Conservation (phyloP, 1,284 basidiomycete species). For the Cryptococcus sp. region DNA sequence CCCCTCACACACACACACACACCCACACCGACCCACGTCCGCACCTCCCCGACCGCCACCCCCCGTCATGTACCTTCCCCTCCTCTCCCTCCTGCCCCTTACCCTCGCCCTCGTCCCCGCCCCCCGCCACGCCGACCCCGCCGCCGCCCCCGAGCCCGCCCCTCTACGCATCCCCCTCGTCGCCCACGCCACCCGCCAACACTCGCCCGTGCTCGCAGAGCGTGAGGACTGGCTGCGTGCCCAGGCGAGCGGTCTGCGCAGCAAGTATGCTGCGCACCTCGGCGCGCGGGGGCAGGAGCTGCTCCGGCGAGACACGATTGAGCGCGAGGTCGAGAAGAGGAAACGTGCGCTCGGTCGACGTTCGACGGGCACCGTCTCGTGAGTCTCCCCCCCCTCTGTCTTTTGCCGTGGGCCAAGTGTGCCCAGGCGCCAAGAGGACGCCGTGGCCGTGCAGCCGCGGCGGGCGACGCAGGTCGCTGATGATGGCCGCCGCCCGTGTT, state of each 20-base stretch:
- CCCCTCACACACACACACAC: not conserved
- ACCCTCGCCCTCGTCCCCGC: conserved; percentile 6
- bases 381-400: conserved; percentile 1
- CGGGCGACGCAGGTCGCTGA: not conserved
- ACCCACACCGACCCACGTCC: not conserved
- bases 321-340: conserved; percentile 15
- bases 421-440: not conserved
- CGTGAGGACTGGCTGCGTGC: conserved; percentile 33
- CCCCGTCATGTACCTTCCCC: not conserved
- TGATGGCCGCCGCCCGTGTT: not conserved
- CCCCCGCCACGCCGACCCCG: not conserved
- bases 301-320: conserved; percentile 19
- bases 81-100: conserved; percentile 4
- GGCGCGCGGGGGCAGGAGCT: conserved; percentile 22
- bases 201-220: conserved; percentile 27
- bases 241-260: conserved; percentile 30
- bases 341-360: conserved; percentile 12
- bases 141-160: not conserved
- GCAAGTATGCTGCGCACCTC: conserved; percentile 36
- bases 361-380: conserved; percentile 18
- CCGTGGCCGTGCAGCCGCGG: not conserved
- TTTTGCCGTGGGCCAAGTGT: not conserved
- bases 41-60: not conserved
- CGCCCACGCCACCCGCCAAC: conserved; percentile 22
- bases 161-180: conserved; percentile 16